Percentiles rank a stretch among this genome's conserved stretches.
phyloP scores from a whole-genome alignment of 257 asterid species.

The Jacaranda mimosifolia region DNA sequence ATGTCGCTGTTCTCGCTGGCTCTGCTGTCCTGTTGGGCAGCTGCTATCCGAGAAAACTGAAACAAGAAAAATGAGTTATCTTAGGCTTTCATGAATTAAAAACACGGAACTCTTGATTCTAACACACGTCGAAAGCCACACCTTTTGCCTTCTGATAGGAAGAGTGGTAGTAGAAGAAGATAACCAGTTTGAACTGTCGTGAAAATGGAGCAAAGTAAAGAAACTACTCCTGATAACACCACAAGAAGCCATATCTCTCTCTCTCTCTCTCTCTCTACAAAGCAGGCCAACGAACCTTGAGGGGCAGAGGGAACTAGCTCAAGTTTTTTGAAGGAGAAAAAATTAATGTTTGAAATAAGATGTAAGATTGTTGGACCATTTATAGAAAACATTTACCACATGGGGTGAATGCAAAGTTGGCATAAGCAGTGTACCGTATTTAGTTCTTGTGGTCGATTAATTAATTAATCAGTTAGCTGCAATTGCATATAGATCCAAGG shows the following conservation, averaged over 20 bases:
- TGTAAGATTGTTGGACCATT: neutral
- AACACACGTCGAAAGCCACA: neutral
- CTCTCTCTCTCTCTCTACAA: slow-evolving; percentile 17
- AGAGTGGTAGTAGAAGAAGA: slow-evolving; percentile 36
- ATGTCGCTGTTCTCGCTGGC: slow-evolving; percentile 19
- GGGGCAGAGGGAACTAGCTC: neutral
- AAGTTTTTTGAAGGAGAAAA: neutral
- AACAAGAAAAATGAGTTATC: neutral
- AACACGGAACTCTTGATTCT: neutral
- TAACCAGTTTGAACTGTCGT: slow-evolving; percentile 36
- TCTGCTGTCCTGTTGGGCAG: slow-evolving; percentile 40
- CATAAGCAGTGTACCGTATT: too few relatives aligned
- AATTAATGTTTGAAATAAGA: neutral
- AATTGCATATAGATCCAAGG: too few relatives aligned
- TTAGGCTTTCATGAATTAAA: neutral
- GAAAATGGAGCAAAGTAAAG: slow-evolving; percentile 40
- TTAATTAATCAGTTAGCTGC: too few relatives aligned
- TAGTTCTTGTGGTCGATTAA: too few relatives aligned
- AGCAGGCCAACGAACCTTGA: neutral
- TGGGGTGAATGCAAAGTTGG: neutral
- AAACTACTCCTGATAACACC: slow-evolving; percentile 43
- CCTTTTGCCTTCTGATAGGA: slow-evolving; percentile 44
- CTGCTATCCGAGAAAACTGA: slow-evolving; percentile 44
- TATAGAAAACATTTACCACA: slow-evolving; percentile 13
- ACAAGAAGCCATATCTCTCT: slow-evolving; percentile 43